Conservation (phyloP, 495 filamentous ascomycete genomes). For the Cercophora samala region DNA sequence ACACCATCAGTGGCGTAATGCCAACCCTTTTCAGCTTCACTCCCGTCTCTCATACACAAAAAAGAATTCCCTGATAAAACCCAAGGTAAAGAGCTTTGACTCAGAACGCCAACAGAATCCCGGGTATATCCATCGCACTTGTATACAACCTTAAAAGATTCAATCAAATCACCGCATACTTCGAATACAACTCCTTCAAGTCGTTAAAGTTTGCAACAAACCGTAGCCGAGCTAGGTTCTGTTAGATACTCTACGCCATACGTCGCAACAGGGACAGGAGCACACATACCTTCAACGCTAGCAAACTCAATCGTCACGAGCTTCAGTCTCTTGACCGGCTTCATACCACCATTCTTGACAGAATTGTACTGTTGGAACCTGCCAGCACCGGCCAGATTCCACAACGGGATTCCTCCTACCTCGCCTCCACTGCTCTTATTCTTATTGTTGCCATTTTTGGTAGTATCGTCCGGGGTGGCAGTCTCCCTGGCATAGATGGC, state of each 20-base stretch:
- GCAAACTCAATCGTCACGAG: conserved; percentile 18
- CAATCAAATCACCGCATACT: not conserved
- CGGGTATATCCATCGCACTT: not conserved
- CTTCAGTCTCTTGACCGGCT: conserved; percentile 14
- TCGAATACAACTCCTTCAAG: conserved; percentile 9
- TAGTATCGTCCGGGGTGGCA: not conserved
- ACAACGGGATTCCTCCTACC: not conserved
- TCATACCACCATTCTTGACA: conserved; percentile 1
- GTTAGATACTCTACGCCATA: not conserved
- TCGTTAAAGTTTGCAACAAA: conserved; percentile 13
- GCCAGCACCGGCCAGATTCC: conserved; percentile 18
- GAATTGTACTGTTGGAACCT: conserved; percentile 11
- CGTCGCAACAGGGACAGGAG: not conserved
- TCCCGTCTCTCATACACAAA: too few species aligned
- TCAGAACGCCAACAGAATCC: not conserved
- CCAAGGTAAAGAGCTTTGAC: not conserved
- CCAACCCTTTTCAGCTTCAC: too few species aligned
- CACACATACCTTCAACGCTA: conserved; percentile 17
- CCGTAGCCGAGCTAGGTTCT: not conserved
- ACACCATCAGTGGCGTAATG: too few species aligned
- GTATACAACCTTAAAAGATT: not conserved
- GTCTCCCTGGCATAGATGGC: conserved; percentile 7
- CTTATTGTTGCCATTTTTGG: not conserved
- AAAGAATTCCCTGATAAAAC: too few species aligned
- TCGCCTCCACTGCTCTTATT: not conserved